These are phyloP conservation scores for Coemansia sp. DNA, from an alignment of 192 early-diverging fungal species.

Conservation along the genomic window DNA sequence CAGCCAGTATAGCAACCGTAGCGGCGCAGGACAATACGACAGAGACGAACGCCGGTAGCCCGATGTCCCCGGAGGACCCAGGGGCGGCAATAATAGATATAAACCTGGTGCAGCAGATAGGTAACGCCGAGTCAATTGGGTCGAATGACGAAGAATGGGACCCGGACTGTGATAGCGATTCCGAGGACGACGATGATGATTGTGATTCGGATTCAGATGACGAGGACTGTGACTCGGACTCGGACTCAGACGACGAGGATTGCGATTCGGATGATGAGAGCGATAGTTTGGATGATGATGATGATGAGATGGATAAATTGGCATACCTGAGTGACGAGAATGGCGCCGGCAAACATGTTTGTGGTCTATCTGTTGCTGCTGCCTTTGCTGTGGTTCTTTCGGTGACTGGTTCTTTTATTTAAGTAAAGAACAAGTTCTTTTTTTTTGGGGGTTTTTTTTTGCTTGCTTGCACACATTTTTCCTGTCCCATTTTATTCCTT, in stretches of 20 bases:
- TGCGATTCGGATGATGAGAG: background rate
- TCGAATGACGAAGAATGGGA: background rate
- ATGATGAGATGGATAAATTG: background rate
- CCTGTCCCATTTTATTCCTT: background rate
- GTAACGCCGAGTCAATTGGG: background rate
- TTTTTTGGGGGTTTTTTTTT: slow-evolving; percentile 4
- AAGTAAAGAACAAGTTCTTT: background rate
- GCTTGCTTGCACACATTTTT: background rate
- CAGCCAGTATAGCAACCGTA: background rate
- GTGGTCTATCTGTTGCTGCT: slow-evolving; percentile 1
- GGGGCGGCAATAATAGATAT: background rate
- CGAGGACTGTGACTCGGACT: background rate
- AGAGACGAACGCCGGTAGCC: background rate
- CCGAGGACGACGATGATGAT: background rate
- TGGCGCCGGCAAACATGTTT: background rate
- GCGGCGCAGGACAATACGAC: background rate
- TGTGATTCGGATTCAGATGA: background rate
- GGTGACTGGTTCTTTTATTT: background rate
- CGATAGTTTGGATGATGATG: background rate
- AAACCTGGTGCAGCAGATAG: background rate
- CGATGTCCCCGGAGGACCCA: background rate
- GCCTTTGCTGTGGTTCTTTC: background rate
- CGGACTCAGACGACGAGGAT: background rate
- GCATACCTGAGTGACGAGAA: background rate
- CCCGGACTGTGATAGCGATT: background rate